These are phyloP conservation scores for Escovopsis sp. DNA, from an alignment of 2,329 filamentous ascomycete species.

Conservation along the genomic window DNA sequence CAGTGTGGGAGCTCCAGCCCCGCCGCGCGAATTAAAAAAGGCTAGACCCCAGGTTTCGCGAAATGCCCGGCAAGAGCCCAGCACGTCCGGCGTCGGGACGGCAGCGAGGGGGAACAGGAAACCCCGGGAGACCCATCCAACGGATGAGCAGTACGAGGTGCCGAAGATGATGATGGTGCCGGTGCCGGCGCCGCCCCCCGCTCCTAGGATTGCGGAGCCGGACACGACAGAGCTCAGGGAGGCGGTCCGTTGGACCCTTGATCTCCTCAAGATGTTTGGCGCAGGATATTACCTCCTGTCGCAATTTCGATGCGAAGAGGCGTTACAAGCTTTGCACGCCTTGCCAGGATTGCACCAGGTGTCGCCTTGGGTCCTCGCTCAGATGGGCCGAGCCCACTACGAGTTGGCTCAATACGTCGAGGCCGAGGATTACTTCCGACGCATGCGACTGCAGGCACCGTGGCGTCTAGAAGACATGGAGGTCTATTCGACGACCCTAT, in stretches of 20 bases:
- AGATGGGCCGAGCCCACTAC: constrained; percentile 81
- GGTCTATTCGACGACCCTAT: constrained; percentile 95
- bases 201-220: constrained; percentile 25
- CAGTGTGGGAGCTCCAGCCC: constrained; percentile 38
- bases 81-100: constrained; percentile 59
- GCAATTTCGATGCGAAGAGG: constrained; percentile 64
- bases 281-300: constrained; percentile 64
- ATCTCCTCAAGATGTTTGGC: constrained; percentile 69
- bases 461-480: constrained; percentile 90
- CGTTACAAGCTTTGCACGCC: constrained; percentile 56
- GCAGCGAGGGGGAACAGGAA: constrained; percentile 87
- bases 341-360: constrained; percentile 65
- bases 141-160: constrained; percentile 55
- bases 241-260: constrained; percentile 59
- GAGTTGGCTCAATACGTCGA: constrained; percentile 78
- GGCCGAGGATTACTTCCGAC: constrained; percentile 72
- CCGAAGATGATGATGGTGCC: constrained; percentile 27
- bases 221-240: constrained; percentile 57
- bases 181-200: constrained; percentile 15
- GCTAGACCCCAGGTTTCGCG: constrained; percentile 57
- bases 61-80: constrained; percentile 49
- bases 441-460: constrained; percentile 64
- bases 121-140: constrained; percentile 46
- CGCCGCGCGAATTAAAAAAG: constrained; percentile 63
- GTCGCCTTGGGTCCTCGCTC: constrained; percentile 83